Evolutionary conservation across 2,329 filamentous ascomycete genomes (phyloP).

Genomic region (Fusarium mexicanum): DNA sequence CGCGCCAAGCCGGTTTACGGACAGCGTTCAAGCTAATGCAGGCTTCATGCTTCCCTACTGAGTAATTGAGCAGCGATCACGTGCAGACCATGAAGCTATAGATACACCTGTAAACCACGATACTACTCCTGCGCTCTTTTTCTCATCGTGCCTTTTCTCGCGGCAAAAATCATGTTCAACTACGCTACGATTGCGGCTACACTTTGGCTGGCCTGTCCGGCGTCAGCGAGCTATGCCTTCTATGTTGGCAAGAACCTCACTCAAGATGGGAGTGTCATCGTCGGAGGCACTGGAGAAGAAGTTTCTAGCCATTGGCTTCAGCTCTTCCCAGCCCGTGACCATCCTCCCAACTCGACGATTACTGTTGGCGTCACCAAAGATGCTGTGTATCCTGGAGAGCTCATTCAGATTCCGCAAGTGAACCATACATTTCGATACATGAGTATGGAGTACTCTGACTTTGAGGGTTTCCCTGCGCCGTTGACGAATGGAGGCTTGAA

Average conservation of each 20-base stretch:
- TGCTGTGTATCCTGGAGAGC: constrained; percentile 33
- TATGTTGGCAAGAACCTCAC: constrained; percentile 59
- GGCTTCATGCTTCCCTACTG: constrained; percentile 9
- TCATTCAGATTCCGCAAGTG: constrained; percentile 36
- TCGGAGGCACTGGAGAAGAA: constrained; percentile 59
- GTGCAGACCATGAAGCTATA: constrained; percentile 20
- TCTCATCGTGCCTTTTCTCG: background rate
- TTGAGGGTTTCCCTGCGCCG: constrained; percentile 35
- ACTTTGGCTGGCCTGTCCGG: constrained; percentile 26
- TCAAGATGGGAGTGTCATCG: constrained; percentile 52
- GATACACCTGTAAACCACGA: background rate
- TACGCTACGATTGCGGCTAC: constrained; percentile 12
- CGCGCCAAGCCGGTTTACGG: background rate
- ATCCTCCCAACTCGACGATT: constrained; percentile 53
- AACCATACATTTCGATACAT: constrained; percentile 38
- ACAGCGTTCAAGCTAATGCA: background rate
- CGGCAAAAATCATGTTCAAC: constrained; percentile 3
- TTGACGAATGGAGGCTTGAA: constrained; percentile 37
- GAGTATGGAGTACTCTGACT: constrained; percentile 42
- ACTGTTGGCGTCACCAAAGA: constrained; percentile 38
- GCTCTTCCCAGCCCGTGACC: constrained; percentile 53
- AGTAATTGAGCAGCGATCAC: constrained; percentile 33
- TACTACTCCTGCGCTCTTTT: constrained; percentile 5
- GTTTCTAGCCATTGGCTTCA: constrained; percentile 59
- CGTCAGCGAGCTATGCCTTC: constrained; percentile 54